phyloP scores from a whole-genome alignment of 495 filamentous ascomycete genomes.

The Mytilinidion resinicola region DNA sequence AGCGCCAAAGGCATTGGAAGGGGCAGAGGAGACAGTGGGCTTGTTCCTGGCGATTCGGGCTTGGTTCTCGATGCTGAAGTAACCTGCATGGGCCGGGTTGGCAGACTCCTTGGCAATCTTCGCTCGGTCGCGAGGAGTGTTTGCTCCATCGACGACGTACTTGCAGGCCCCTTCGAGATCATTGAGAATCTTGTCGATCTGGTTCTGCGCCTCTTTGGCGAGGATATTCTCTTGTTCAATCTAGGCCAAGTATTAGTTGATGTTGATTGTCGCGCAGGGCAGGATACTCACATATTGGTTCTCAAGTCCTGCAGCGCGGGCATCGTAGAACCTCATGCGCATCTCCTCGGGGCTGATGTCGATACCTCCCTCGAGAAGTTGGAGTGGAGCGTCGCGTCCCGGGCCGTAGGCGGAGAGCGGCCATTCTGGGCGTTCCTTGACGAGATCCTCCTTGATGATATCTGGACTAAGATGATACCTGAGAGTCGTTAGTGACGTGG shows the following conservation, averaged over 20 bases:
- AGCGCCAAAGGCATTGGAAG: slow-evolving; percentile 6
- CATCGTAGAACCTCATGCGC: slow-evolving; percentile 59
- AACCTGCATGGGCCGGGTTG: neutral
- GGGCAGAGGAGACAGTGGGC: neutral
- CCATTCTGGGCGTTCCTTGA: slow-evolving; percentile 65
- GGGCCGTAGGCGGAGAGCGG: slow-evolving; percentile 79
- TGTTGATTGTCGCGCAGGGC: neutral
- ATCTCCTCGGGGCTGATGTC: slow-evolving; percentile 84
- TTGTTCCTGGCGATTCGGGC: slow-evolving; percentile 3
- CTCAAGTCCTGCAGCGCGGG: slow-evolving; percentile 51
- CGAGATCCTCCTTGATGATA: slow-evolving; percentile 58
- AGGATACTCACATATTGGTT: slow-evolving; percentile 51
- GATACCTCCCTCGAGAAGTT: slow-evolving; percentile 73
- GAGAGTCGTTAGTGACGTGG: neutral
- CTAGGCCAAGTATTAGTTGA: slow-evolving; percentile 29
- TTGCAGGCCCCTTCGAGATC: slow-evolving; percentile 66
- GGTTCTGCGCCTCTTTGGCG: slow-evolving; percentile 54
- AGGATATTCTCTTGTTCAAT: slow-evolving; percentile 55
- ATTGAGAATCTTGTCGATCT: slow-evolving; percentile 59
- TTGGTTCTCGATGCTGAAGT: slow-evolving; percentile 7
- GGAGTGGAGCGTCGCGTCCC: slow-evolving; percentile 60
- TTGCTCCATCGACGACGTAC: slow-evolving; percentile 59
- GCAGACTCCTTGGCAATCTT: slow-evolving; percentile 48
- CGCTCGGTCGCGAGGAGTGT: slow-evolving; percentile 73
- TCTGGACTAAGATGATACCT: slow-evolving; percentile 48